Base-by-base conservation (phyloP, 169 alveolate genomes). In the Toxoplasma gondii region DNA sequence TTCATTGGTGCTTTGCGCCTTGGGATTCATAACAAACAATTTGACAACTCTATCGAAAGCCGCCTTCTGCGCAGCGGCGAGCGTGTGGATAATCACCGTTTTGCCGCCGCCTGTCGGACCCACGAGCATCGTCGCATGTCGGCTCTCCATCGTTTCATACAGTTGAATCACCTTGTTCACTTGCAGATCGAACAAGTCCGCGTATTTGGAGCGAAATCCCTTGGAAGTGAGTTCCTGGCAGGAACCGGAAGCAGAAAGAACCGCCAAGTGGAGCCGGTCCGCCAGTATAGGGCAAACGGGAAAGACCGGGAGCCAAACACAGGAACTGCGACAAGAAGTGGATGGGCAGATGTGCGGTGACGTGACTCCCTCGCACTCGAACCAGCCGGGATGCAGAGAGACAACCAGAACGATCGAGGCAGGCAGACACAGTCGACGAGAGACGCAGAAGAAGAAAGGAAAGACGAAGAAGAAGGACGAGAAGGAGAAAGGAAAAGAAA, bases 91-190 rank as follows among this genome's bases (percentile, higher is more conserved):
- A 74, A 97, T 96, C 54, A 98, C 98, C 43, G 99, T 96, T 96
- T 98, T 98, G 27, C 99, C 99, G 36, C 99, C 98, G 88, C 99
- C 98, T 31, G 99, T 98, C 36, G 99, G 99, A 0, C 99, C 99
- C 49, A 96, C 96, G 83, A 98, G 98, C 99, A 98, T 98, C 34
- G 99, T 98, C 58, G 99, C 96, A 95, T 98, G 99, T 94, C 99
- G 94, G 5, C 99, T 98, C 69, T 97, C 97, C 99, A 98, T 98
- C 67, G 99, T 98, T 97, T 98, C 99, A 95, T 97, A 98, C 93
- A 98, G 97, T 94, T 98, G 98, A 94, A 98, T 96, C 7, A 97
- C 98, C 95, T 98, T 98, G 90, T 97, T 97, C 17, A 98, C 98
- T 95, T 98, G 98, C 41, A 97, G 97, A 91, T 95, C 96, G 90